A percentile compares a stretch with the other conserved stretches of the same genome.
Conservation (phyloP, 148 eudicot species). For the Vaccinium vitisidaea region DNA sequence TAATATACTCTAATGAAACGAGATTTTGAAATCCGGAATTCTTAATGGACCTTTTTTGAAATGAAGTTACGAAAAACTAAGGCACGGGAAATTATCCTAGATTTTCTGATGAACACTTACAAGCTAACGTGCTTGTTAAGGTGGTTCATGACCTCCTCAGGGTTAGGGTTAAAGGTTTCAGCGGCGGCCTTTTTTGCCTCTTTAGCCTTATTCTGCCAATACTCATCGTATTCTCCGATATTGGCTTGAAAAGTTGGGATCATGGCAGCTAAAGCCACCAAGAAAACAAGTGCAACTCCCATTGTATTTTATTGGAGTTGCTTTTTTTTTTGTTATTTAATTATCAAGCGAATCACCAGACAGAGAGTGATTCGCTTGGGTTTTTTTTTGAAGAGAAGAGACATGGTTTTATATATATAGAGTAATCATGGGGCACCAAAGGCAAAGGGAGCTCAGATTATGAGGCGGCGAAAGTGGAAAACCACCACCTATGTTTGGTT, state of each 20-base stretch:
- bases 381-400: background rate
- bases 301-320: background rate
- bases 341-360: conserved; percentile 17
- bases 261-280: conserved; percentile 10
- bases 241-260: conserved; percentile 17
- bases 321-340: background rate
- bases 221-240: conserved; percentile 19
- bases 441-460: background rate
- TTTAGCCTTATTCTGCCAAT: conserved; percentile 40
- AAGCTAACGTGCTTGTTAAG: conserved; percentile 37
- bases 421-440: background rate
- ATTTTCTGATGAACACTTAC: conserved; percentile 29
- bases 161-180: conserved; percentile 42
- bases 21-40: background rate
- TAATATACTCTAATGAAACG: background rate
- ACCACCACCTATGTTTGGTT: background rate
- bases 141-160: conserved; percentile 35
- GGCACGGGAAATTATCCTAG: background rate
- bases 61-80: no score
- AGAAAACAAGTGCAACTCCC: conserved; percentile 3
- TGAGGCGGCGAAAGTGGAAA: background rate
- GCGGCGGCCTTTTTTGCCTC: conserved; percentile 32
- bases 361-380: conserved; percentile 11
- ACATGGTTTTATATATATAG: background rate
- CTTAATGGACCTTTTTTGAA: background rate